phyloP scores from a whole-genome alignment of 441 rosid species.

The Erodium moschatum region DNA sequence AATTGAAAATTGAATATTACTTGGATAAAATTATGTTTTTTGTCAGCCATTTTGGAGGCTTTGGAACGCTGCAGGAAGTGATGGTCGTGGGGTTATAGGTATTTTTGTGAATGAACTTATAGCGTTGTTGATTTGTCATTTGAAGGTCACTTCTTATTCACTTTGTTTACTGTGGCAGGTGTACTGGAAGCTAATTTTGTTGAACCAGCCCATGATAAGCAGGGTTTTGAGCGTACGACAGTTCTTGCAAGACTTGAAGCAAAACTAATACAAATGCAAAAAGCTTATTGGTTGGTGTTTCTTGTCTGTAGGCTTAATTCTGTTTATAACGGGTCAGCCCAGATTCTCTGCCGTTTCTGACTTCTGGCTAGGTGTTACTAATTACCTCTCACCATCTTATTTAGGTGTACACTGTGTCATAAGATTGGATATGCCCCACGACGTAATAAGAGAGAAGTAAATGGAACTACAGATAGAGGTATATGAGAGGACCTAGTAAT shows the following conservation, averaged over 20 bases:
- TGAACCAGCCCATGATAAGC: slow-evolving; percentile 46
- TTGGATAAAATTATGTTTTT: slow-evolving; percentile 12
- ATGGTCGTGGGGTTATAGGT: slow-evolving; percentile 95
- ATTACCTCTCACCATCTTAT: slow-evolving; percentile 18
- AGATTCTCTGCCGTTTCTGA: neutral
- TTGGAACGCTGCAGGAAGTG: slow-evolving; percentile 95
- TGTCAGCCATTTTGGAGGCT: slow-evolving; percentile 95
- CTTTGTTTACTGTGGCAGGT: slow-evolving; percentile 40
- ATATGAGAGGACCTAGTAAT: slow-evolving; percentile 6
- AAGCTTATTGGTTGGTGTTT: slow-evolving; percentile 60
- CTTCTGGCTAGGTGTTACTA: slow-evolving; percentile 9
- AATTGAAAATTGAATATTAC: neutral
- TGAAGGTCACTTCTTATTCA: slow-evolving; percentile 17
- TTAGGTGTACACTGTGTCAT: slow-evolving; percentile 55
- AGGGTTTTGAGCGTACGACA: slow-evolving; percentile 56
- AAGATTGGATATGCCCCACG: slow-evolving; percentile 68
- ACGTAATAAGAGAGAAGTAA: slow-evolving; percentile 33
- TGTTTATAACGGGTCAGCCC: too few species aligned
- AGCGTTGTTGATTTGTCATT: slow-evolving; percentile 8
- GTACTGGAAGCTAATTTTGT: slow-evolving; percentile 87
- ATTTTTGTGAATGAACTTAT: slow-evolving; percentile 15
- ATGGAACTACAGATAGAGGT: slow-evolving; percentile 41
- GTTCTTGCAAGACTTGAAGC: slow-evolving; percentile 66
- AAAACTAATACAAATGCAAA: slow-evolving; percentile 68
- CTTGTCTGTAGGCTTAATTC: slow-evolving; percentile 3